Conservation (phyloP, 441 rosid species). For the Bruguiera hainesii region DNA sequence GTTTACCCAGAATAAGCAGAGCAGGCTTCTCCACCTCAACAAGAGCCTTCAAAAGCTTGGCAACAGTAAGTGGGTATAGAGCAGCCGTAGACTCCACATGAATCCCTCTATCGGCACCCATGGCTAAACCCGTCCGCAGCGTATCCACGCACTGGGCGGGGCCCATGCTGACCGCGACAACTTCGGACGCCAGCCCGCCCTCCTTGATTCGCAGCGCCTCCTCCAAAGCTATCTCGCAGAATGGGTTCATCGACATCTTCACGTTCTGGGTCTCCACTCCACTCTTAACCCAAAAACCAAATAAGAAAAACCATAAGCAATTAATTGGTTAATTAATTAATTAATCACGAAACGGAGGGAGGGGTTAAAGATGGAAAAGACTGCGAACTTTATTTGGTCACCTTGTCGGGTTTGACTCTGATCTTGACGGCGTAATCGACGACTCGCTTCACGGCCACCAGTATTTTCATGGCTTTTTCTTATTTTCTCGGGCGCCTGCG, state of each 20-base stretch:
- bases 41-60: constrained; percentile 74
- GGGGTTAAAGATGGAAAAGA: too few species aligned
- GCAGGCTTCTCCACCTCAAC: constrained; percentile 79
- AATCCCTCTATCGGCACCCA: constrained; percentile 94
- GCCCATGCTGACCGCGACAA: constrained; percentile 76
- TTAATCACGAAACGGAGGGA: neutral
- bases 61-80: constrained; percentile 64
- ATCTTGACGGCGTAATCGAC: constrained; percentile 94
- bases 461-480: constrained; percentile 49
- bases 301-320: neutral
- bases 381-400: constrained; percentile 9
- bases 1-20: constrained; percentile 74
- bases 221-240: constrained; percentile 90
- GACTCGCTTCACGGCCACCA: constrained; percentile 88
- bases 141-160: constrained; percentile 71
- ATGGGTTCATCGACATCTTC: constrained; percentile 98
- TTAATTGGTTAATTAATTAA: neutral
- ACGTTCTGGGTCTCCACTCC: constrained; percentile 90
- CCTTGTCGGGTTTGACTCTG: constrained; percentile 92
- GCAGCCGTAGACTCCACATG: constrained; percentile 50
- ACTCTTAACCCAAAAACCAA: constrained; percentile 43
- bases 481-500: too few species aligned
- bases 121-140: constrained; percentile 86
- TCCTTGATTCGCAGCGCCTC: constrained; percentile 88
- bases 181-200: constrained; percentile 75